Evolutionary conservation across 2,329 filamentous ascomycete species (phyloP), one percentile per base, ranked within the genome.

Genomic region (Teratosphaeria pseudoeucalypti): DNA sequence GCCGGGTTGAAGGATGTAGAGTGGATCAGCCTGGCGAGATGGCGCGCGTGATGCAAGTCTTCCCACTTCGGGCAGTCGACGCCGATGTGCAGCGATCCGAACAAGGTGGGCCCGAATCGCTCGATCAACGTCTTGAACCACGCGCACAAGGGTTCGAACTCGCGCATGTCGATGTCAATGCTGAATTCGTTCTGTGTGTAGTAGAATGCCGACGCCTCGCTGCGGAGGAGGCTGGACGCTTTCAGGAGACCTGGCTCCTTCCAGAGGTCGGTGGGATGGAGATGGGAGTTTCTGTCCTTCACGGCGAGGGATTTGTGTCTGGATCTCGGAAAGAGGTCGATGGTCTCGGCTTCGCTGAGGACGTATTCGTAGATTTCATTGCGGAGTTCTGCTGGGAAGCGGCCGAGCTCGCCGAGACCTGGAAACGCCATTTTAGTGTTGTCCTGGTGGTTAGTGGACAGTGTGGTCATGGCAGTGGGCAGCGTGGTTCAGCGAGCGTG

Each of bases 311-410:
- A 16, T 14, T 16, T 6, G 19, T 34, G 34, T 11, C 23, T 23
- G 29, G 19, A 34, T 19, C 11, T 32, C 10, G 34, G 27, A 16
- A 27, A 27, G 39, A 47, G 14, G 19, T 55, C 37, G 27, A 56
- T 26, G n/a, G 52, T 11, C 7, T 52, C 29, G n/a, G 47, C 7
- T 11, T 63, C 59, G 9, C 29, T 34, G 37, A 60, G 57, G 37
- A 65, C 53, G 14, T 34, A 47, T 34, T 67, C 67, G 61, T 67
- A 70, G 39, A 69, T 66, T 49, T 60, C 61, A 56, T 70, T 70
- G 57, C 63, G 58, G n/a, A 66, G 43, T 34, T 66, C 65, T 29
- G 60, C 60, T 32, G 65, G 62, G n/a, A 49, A 10, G n/a, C 43
- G 43, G 19, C 43, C 43, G 9, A 66, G 56, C 12, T 39, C 60